Percentiles rank a stretch among this genome's conserved stretches.
Conservation (phyloP, 257 asterid genomes). For the Ophiorrhiza pumila region DNA sequence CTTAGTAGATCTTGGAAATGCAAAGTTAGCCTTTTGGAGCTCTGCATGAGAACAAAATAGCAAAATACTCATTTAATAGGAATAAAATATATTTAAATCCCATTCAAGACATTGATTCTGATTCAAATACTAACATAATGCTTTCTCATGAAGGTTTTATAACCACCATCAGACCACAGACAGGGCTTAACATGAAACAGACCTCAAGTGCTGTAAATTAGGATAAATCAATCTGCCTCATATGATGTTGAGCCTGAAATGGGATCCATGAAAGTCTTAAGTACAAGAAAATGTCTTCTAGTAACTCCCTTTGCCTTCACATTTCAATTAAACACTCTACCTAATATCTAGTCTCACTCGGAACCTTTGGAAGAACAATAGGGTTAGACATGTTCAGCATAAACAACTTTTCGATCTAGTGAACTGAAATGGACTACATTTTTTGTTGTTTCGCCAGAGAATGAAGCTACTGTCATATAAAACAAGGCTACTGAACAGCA, state of each 20-base stretch:
- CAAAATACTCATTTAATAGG: too few species aligned
- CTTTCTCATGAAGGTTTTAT: background rate
- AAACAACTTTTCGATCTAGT: too few species aligned
- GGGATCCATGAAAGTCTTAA: background rate
- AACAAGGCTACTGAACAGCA: background rate
- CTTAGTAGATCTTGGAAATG: background rate
- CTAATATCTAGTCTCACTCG: too few species aligned
- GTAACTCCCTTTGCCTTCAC: background rate
- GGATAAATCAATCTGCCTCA: background rate
- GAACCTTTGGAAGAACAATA: background rate
- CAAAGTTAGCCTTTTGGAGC: background rate
- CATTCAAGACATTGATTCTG: background rate
- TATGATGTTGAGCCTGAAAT: background rate
- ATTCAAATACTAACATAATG: background rate
- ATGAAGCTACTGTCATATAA: background rate
- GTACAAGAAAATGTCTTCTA: background rate
- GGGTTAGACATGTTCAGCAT: too few species aligned
- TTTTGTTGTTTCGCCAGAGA: background rate
- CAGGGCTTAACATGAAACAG: background rate
- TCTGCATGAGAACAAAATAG: too few species aligned
- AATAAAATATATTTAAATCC: background rate
- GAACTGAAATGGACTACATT: background rate
- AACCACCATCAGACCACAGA: background rate
- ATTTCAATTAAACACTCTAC: background rate
- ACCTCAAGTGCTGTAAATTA: too few species aligned